Conservation (phyloP, 495 filamentous ascomycete genomes). For the Talaromyces nanjingensis region DNA sequence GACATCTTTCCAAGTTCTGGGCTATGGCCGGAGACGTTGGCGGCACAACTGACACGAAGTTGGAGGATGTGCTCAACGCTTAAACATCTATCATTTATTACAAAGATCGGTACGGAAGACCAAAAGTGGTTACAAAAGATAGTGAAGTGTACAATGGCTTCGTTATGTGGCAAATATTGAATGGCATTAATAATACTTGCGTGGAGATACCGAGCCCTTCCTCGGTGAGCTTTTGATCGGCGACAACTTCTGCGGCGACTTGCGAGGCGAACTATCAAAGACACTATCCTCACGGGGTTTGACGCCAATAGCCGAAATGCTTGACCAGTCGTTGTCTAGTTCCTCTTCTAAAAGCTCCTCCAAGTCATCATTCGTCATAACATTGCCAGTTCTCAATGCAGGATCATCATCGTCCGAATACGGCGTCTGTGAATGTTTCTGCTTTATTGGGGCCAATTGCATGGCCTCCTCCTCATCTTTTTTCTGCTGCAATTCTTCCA, state of each 20-base stretch:
- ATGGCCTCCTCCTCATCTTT: conserved; percentile 6
- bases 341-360: conserved; percentile 3
- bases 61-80: conserved; percentile 45
- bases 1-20: conserved; percentile 95
- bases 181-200: conserved; percentile 6
- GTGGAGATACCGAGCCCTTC: conserved; percentile 6
- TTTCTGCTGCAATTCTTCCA: background rate
- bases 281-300: background rate
- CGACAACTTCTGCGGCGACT: background rate
- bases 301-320: background rate
- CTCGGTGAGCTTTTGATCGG: background rate
- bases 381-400: background rate
- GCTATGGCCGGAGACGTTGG: conserved; percentile 69
- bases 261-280: background rate
- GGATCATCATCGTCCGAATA: conserved; percentile 1
- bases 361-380: background rate
- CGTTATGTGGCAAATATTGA: background rate
- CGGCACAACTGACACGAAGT: conserved; percentile 40
- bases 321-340: background rate
- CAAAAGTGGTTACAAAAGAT: background rate
- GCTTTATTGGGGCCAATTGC: background rate
- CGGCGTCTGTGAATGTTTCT: background rate
- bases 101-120: background rate
- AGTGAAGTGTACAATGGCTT: background rate
- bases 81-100: background rate